Evolutionary conservation across 2,329 filamentous ascomycete genomes (phyloP).

Genomic region (Stemphylium lycopersici): DNA sequence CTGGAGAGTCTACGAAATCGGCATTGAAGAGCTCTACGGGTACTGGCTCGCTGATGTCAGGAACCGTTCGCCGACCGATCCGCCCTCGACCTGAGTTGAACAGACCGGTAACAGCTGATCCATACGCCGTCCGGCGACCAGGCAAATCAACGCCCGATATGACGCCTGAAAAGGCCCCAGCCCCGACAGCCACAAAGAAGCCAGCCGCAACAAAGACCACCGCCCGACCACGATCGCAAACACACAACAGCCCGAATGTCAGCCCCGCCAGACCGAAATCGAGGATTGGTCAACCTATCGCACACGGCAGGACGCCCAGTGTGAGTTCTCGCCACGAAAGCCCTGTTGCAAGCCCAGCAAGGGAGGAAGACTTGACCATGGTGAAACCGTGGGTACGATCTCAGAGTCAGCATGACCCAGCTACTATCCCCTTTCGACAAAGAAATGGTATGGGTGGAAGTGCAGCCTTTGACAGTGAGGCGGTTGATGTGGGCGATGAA

Average conservation of each 20-base stretch:
- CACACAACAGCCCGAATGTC: slow-evolving; percentile 43
- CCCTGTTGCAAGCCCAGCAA: slow-evolving; percentile 42
- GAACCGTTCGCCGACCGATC: slow-evolving; percentile 61
- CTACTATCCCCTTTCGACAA: slow-evolving; percentile 42
- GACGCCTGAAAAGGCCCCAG: slow-evolving; percentile 55
- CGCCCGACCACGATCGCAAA: slow-evolving; percentile 40
- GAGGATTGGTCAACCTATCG: slow-evolving; percentile 35
- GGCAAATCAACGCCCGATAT: slow-evolving; percentile 55
- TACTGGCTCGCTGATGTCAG: slow-evolving; percentile 60
- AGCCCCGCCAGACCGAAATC: slow-evolving; percentile 48
- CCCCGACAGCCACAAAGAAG: slow-evolving; percentile 46
- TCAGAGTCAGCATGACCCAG: slow-evolving; percentile 39
- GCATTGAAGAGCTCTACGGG: slow-evolving; percentile 40
- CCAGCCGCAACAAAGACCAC: slow-evolving; percentile 39
- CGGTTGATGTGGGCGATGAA: slow-evolving; percentile 49
- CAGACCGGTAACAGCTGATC: slow-evolving; percentile 62
- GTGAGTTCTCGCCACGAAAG: slow-evolving; percentile 38
- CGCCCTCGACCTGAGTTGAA: slow-evolving; percentile 52
- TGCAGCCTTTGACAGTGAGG: slow-evolving; percentile 48
- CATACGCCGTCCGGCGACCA: slow-evolving; percentile 52
- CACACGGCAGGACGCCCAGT: slow-evolving; percentile 40
- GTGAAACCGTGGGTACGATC: slow-evolving; percentile 53
- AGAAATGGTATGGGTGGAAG: slow-evolving; percentile 49
- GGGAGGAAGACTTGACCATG: slow-evolving; percentile 56
- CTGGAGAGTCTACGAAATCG: slow-evolving; percentile 42